Base-by-base conservation (phyloP, 805 yeast species). In the Danielia oregonensis region DNA sequence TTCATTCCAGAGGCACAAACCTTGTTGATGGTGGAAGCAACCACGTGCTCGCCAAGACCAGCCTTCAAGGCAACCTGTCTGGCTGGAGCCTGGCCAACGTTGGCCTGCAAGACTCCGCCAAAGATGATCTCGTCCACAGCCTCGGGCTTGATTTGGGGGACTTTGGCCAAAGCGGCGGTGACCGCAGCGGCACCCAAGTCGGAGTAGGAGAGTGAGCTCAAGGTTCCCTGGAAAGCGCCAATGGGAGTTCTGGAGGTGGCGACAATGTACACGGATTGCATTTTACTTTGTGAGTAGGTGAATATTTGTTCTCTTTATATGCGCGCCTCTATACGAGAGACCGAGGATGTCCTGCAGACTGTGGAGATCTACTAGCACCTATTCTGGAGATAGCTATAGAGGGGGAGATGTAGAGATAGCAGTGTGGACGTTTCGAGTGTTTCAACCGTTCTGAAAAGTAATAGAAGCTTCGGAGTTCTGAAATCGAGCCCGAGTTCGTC, bases 1-100 rank as follows among this genome's bases (percentile, higher is more conserved):
- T 93, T 91, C 78, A 89, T 68, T 50, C 96, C 97, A 9, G 96
- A 85, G 26, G 98, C 95, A 71, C 98, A 93, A 38, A 93, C 97
- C 70, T 91, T 91, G 77, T 93, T 93, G 48, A 91, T 75, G 25
- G 97, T 84, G 35, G 96, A 77, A 39, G 96, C 95, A 30, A 87
- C 83, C 35, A 86, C 79, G 42, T 77, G 69, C 46, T 82, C 79
- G 32, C 86, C 78, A 34, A 93, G 73, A 11, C 97, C 97, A 13
- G 97, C 83, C 54, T 80, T 82, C 47, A 91, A 55, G 11, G 96
- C 96, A 37, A 91, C 97, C 68, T 91, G 98, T 67, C 97, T 82
- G 23, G 98, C 98, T 28, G 98, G 97, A 39, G 91, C 88, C 68
- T 91, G 98, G 43, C 98, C 97, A 41, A 86, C 81, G 54, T 86